Evolutionary conservation across 179 eudicot genomes (phyloP), one percentile per base, ranked within the genome.

Genomic region (Monotropa hypopitys): DNA sequence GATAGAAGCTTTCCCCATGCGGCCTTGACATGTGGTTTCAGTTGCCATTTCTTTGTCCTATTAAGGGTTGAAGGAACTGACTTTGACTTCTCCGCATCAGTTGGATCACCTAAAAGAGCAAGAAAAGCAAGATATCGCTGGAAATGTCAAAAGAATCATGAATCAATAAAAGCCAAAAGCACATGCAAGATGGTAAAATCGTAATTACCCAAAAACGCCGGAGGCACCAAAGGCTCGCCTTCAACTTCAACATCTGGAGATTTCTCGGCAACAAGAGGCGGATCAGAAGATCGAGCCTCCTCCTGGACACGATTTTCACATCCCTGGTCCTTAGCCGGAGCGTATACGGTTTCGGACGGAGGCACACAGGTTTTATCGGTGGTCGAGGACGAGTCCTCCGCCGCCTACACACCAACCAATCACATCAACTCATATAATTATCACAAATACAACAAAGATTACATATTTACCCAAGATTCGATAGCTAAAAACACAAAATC

Each of bases 1-100:
- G 98, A 94, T 45, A 94, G 88, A 49, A 94, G 96, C 83, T 90
- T 88, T 47, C 90, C 97, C 98, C 97, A 94, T 0, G 94, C 87
- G 53, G 80, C 79, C 56, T 86, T 84, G 47, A 26, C 80, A 53
- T 84, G 85, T 6, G 74, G 77, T 70, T 83, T 83, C 75, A 72
- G 50, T 59, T 68, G 84, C 80, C 86, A 81, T 77, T 87, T 93
- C 84, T 80, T 80, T 3, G 84, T 82, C 54, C 90, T 83, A 81
- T 86, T 92, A 68, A 76, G 77, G 0, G 78, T 71, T 7, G 79
- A 43, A 54, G 67, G 77, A 73, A 21, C 78, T 1, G 76, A 18
- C 82, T 90, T 90, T 3, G 74, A 81, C 69, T 86, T 88, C 81
- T 85, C 87, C 35, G 61, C 90, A 74, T 86, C 85, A 50, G 76